Evolutionary conservation across 108 stramenopile genomes (phyloP).

Genomic region (Nitzschia sp.): DNA sequence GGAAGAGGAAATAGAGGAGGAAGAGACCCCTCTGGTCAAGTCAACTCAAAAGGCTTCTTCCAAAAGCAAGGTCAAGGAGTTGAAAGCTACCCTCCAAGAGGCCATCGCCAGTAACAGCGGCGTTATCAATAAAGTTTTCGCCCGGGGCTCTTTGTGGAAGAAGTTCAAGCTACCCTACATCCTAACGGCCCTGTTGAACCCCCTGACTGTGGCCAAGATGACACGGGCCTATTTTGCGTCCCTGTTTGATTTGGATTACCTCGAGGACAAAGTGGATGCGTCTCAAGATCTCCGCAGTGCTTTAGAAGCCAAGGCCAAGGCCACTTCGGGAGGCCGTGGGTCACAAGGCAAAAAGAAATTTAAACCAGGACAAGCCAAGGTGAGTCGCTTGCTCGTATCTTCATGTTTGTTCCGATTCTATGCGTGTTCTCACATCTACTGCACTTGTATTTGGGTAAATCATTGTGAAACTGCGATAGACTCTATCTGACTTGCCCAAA

Average conservation of each 20-base stretch:
- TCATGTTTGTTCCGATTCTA: not conserved
- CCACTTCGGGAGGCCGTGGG: slow-evolving; percentile 28
- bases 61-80: slow-evolving; percentile 41
- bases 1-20: slow-evolving; percentile 61
- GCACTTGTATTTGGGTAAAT: no score
- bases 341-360: slow-evolving; percentile 60
- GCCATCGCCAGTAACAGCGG: slow-evolving; percentile 19
- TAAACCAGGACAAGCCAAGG: slow-evolving; percentile 82
- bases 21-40: slow-evolving; percentile 30
- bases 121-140: not conserved
- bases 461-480: slow-evolving; percentile 16
- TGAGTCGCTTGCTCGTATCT: not conserved
- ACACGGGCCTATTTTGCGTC: slow-evolving; percentile 68
- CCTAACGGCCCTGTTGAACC: slow-evolving; percentile 75
- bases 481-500: slow-evolving; percentile 78
- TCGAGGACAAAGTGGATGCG: slow-evolving; percentile 46
- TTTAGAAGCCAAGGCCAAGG: slow-evolving; percentile 74
- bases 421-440: no score
- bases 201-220: slow-evolving; percentile 70
- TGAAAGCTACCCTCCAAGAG: slow-evolving; percentile 42
- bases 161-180: slow-evolving; percentile 73
- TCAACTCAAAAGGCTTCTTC: slow-evolving; percentile 41
- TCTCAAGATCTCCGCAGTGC: slow-evolving; percentile 74
- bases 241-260: slow-evolving; percentile 67
- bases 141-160: not conserved